Percentiles rank a stretch among this genome's conserved stretches.
These are phyloP conservation scores for Gastrodia elata DNA, from an alignment of 106 monocot genomes.

Conservation along the genomic window DNA sequence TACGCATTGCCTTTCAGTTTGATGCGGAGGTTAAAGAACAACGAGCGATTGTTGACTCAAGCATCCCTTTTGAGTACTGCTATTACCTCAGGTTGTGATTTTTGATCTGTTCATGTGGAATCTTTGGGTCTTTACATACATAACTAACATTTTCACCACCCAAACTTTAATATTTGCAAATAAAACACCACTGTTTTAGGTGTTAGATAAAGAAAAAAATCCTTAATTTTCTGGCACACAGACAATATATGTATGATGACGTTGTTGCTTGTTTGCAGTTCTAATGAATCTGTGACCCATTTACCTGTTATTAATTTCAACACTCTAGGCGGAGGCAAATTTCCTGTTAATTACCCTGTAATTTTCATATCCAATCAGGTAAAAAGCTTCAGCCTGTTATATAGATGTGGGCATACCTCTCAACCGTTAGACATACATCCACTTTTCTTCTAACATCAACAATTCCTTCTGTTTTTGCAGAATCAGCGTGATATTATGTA, in stretches of 20 bases:
- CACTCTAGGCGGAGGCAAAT: constrained; percentile 49
- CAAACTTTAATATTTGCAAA: too few relatives aligned
- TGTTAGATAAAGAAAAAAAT: too few relatives aligned
- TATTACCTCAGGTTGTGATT: constrained; percentile 44
- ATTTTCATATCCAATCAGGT: constrained; percentile 39
- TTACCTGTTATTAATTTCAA: constrained; percentile 44
- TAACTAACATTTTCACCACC: too few relatives aligned
- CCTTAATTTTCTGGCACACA: too few relatives aligned
- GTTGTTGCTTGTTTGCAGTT: constrained; percentile 27
- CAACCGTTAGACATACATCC: not conserved
- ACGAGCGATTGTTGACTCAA: constrained; percentile 12
- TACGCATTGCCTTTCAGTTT: constrained; percentile 38
- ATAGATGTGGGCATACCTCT: not conserved
- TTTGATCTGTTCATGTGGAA: constrained; percentile 3
- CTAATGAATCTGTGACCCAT: constrained; percentile 17
- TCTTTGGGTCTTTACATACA: not conserved
- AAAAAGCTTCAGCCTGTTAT: not conserved
- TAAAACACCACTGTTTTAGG: too few relatives aligned
- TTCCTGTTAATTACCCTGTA: constrained; percentile 53
- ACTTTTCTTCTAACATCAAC: not conserved
- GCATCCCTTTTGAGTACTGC: constrained; percentile 75
- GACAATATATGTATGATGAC: not conserved
- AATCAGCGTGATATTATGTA: constrained; percentile 30
- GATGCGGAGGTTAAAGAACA: constrained; percentile 38
- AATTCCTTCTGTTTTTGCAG: constrained; percentile 16